Evolutionary conservation across 2,329 filamentous ascomycete species (phyloP).

Genomic region (Colletotrichum eleusines): DNA sequence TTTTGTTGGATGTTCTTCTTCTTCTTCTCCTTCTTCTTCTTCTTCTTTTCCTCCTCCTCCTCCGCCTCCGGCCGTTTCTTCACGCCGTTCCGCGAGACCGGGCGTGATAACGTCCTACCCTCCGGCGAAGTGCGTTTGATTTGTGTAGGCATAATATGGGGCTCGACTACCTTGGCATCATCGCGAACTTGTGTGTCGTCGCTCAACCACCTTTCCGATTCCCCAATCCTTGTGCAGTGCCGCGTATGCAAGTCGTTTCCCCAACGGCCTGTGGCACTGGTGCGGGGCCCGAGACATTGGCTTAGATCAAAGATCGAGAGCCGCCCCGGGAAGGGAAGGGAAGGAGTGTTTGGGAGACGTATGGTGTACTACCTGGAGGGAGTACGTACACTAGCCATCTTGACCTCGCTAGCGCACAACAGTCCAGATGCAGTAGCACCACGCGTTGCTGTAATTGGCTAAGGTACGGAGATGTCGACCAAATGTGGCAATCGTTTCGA

Average conservation of each 20-base stretch:
- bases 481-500: constrained; percentile 39
- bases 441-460: background rate
- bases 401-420: constrained; percentile 11
- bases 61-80: background rate
- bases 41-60: no score
- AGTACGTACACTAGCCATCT: background rate
- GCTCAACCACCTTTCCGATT: background rate
- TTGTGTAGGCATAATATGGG: background rate
- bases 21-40: no score
- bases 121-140: background rate
- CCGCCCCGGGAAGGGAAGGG: constrained; percentile 27
- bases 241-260: background rate
- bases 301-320: constrained; percentile 42
- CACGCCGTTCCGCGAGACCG: background rate
- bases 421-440: constrained; percentile 17
- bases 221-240: constrained; percentile 1
- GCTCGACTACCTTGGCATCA: background rate
- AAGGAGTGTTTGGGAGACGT: background rate
- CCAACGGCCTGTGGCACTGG: constrained; percentile 22
- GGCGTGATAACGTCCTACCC: background rate
- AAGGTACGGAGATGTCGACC: constrained; percentile 36
- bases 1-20: no score
- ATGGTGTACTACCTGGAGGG: background rate
- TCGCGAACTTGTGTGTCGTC: background rate
- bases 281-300: constrained; percentile 37